Evolutionary conservation across 805 yeast genomes (phyloP).

Genomic region (Lipomyces sp.): DNA sequence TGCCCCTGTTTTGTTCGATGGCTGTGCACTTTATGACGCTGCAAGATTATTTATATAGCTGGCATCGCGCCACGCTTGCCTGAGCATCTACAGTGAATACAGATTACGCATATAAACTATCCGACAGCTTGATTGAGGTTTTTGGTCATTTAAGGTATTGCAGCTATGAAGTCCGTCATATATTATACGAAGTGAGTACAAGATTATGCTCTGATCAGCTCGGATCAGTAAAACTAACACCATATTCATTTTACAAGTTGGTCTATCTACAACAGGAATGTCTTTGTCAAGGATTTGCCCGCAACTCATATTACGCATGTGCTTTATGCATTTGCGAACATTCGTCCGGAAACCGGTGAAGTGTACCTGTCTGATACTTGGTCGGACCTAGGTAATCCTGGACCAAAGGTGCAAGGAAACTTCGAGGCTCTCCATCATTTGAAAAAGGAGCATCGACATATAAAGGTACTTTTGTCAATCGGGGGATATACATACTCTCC

Average conservation of each 20-base stretch:
- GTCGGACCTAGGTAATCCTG: constrained; percentile 45
- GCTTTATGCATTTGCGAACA: constrained; percentile 70
- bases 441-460: constrained; percentile 42
- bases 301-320: constrained; percentile 57
- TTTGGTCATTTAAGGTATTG: no score
- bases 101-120: no score
- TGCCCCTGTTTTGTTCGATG: no score
- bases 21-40: no score
- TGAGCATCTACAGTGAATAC: no score
- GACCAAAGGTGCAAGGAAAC: constrained; percentile 43
- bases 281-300: constrained; percentile 62
- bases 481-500: constrained; percentile 73
- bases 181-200: no score
- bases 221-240: no score
- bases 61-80: no score
- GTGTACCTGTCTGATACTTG: constrained; percentile 58
- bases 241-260: constrained; percentile 52
- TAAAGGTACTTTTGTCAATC: constrained; percentile 66
- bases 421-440: constrained; percentile 49
- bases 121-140: no score
- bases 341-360: constrained; percentile 53
- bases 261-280: constrained; percentile 63
- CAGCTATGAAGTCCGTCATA: no score
- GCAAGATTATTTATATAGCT: no score
- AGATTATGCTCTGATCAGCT: no score